Conservation (phyloP, 192 early-diverging fungal species). For the Backusella tuberculispora region DNA sequence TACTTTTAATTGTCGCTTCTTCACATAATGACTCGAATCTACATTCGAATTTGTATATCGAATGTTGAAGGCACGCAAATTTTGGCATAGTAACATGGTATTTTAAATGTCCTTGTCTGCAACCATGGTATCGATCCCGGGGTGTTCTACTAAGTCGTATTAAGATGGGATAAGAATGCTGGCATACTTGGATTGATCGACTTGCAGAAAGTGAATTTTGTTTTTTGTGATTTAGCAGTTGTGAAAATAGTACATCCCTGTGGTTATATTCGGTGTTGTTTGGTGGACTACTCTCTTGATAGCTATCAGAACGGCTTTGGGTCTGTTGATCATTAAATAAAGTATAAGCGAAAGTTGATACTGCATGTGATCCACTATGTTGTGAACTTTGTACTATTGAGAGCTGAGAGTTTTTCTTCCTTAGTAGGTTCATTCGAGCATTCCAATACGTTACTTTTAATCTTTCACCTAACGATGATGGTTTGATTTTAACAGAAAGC, state of each 20-base stretch:
- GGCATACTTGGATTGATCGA: not conserved
- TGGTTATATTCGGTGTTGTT: not conserved
- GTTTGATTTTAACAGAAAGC: constrained; percentile 10
- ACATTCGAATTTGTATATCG: not conserved
- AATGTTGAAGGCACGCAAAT: constrained; percentile 3
- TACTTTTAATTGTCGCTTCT: not conserved
- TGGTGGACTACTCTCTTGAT: not conserved
- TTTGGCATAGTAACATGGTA: constrained; percentile 7
- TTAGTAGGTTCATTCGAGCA: not conserved
- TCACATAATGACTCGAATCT: not conserved
- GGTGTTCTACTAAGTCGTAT: not conserved
- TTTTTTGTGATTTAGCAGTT: not conserved
- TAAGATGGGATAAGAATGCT: not conserved
- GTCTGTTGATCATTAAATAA: not conserved
- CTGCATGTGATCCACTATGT: not conserved
- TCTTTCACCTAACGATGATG: not conserved
- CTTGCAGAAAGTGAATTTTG: not conserved
- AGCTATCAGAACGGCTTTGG: not conserved
- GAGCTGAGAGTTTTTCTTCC: not conserved
- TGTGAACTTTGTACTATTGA: not conserved
- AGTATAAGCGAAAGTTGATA: not conserved
- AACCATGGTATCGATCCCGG: constrained; percentile 1
- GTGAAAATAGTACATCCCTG: not conserved
- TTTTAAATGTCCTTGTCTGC: not conserved
- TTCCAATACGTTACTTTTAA: constrained; percentile 10